A percentile compares a stretch with the other conserved stretches of the same genome.
Evolutionary conservation across 441 rosid species (phyloP).

Genomic region (Pelargonium citronellum): DNA sequence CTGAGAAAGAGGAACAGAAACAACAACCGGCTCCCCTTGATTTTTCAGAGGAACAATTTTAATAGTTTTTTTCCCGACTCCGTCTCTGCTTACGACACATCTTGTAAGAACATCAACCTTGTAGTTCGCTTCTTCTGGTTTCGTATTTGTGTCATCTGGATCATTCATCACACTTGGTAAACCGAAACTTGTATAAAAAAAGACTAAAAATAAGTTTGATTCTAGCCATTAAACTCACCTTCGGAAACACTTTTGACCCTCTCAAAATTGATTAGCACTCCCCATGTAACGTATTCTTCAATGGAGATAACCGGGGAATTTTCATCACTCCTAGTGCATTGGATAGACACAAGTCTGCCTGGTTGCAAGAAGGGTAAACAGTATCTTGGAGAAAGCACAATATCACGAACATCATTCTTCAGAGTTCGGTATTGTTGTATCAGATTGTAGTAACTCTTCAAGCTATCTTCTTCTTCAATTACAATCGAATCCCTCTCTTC

Average conservation of each 20-base stretch:
- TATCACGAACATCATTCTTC: constrained; percentile 72
- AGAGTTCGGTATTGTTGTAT: constrained; percentile 63
- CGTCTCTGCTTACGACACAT: constrained; percentile 63
- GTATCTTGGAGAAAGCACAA: constrained; percentile 72
- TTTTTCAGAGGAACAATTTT: constrained; percentile 60
- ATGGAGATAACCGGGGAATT: constrained; percentile 53
- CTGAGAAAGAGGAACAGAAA: constrained; percentile 75
- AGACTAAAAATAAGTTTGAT: background rate
- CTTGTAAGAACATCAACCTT: constrained; percentile 76
- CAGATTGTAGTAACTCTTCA: constrained; percentile 71
- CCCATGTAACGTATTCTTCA: constrained; percentile 76
- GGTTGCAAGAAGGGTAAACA: constrained; percentile 83
- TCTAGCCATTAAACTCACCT: constrained; percentile 36
- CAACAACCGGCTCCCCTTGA: constrained; percentile 75
- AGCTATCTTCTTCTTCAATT: constrained; percentile 89
- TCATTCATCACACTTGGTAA: constrained; percentile 13
- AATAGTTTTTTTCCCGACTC: constrained; percentile 52
- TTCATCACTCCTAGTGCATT: constrained; percentile 49
- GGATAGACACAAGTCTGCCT: constrained; percentile 66
- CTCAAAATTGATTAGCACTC: constrained; percentile 67
- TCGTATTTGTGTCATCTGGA: constrained; percentile 64
- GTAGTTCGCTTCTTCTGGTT: constrained; percentile 76
- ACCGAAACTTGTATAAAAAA: background rate
- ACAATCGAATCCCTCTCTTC: constrained; percentile 84
- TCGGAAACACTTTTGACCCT: constrained; percentile 56